Base-by-base conservation (phyloP, 306 rosid species). In the Gastrolobium bilobum region DNA sequence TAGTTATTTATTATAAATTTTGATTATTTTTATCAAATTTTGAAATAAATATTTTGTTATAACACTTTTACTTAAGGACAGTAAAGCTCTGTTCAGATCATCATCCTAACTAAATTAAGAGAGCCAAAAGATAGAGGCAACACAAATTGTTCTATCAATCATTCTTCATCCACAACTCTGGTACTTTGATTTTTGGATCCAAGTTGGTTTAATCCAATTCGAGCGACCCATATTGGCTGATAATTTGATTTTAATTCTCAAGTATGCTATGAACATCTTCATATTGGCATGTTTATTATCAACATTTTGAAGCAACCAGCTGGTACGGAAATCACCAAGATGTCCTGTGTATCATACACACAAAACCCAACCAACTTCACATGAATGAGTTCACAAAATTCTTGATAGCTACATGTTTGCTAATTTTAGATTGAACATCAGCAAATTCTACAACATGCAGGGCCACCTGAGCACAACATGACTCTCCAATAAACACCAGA, bases 401-500 rank as follows among this genome's bases (percentile, higher is more conserved):
- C 69, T 75, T 81, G 81, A 76, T 58, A 42, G 39, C 56, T 65
- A 69, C 13, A 69, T 40, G 20, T 73, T 65, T 61, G 70, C 69
- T 80, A 64, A 48, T 77, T 56, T 73, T 74, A 76, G 53, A 73
- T 72, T 65, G 87, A 46, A 82, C 60, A 84, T 58, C 52, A 29
- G 65, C 70, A 84, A 73, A 58, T 68, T 85, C 65, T 89, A 79
- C 82, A 59, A 26, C 58, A 68, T 10, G 56, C 71, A 51, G 35
- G 44, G 79, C 68, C 67, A 79, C 74, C 83, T 50, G 47, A 14
- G 81, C 75, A 73, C 51, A 86, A 67, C 60, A 75, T 46, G 75
- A 77, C 80, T 77, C 83, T 71, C 87, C 76, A 83, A 73, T 76
- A 82, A 80, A 76, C 85, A 82, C 83, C 76, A 72, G 15, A 80